Evolutionary conservation across 1,139 yeast genomes (phyloP), one percentile per base, ranked within the genome.

Genomic region (Waltiozyma sp.): DNA sequence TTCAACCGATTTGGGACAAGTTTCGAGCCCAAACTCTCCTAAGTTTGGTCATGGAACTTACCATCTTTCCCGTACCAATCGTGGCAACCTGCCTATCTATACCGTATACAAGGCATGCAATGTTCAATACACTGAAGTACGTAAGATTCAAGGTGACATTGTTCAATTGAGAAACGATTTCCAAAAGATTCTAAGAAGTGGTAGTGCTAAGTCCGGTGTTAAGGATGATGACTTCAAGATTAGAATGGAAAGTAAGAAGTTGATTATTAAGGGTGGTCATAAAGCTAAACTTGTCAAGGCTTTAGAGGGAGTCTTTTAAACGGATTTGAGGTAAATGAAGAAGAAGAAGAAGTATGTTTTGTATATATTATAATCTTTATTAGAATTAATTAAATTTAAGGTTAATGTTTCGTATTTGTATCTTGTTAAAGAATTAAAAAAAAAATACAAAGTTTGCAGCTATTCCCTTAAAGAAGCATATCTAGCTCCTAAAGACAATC

Each of bases 31-130:
- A 14, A 34, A 38, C 11, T 38, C 23, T 11, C 38, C 36, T 15
- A 45, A 47, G 36, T 74, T 74, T 52, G 80, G 77, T 10, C 54
- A 56, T 37, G 56, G 55, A 6, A 53, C 54, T 38, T 82, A 82
- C 58, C 64, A 58, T 55, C 63, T 82, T 33, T 61, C 66, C 37
- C 77, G 80, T 59, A 69, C 84, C 11, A 63, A 70, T 23, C 70
- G 66, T 43, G 82, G 84, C 6, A 78, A 80, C 56, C 68, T 85
- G 62, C 91, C 91, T 26, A 80, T 83, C 1, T 83, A 82, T 59
- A 67, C 71, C 47, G 80, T 79, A 48, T 58, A 69, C 45, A 69
- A 66, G 49, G 63, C 57, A 31, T 71, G 75, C 44, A 73, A 79
- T 35, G 42, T 52, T 26, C 60, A 64, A 31, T 67, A 68, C 45